These are phyloP conservation scores for Pseudogymnoascus sp. DNA, from an alignment of 2,329 filamentous ascomycete species.

Conservation along the genomic window DNA sequence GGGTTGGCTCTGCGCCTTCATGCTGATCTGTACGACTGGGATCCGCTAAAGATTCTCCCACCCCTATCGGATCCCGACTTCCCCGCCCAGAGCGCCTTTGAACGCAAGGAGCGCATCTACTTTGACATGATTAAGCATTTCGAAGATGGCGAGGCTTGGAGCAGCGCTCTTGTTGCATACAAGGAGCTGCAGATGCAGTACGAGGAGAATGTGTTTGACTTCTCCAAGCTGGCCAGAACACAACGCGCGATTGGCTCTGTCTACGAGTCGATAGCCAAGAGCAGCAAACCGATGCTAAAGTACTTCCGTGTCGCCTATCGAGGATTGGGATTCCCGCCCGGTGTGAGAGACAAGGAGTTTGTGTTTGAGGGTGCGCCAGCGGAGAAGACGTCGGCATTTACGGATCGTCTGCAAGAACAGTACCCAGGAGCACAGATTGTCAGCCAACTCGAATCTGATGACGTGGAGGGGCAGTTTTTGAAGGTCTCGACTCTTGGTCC, in stretches of 20 bases:
- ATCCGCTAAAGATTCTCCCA: constrained; percentile 58
- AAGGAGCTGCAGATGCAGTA: constrained; percentile 89
- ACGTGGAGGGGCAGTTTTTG: constrained; percentile 85
- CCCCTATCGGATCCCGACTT: constrained; percentile 68
- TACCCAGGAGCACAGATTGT: constrained; percentile 81
- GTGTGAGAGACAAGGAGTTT: constrained; percentile 81
- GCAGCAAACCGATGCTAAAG: constrained; percentile 68
- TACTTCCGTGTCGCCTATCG: constrained; percentile 91
- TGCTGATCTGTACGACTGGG: constrained; percentile 89
- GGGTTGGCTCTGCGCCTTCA: constrained; percentile 84
- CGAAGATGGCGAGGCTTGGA: constrained; percentile 91
- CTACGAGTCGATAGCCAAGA: constrained; percentile 80
- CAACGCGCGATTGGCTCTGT: constrained; percentile 88
- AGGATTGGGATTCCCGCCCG: constrained; percentile 77
- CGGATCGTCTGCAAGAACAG: constrained; percentile 85
- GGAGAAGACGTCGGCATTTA: constrained; percentile 74
- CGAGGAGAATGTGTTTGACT: constrained; percentile 82
- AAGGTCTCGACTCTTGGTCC: constrained; percentile 74
- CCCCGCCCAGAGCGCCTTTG: constrained; percentile 78
- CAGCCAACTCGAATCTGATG: constrained; percentile 60
- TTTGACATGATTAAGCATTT: constrained; percentile 94
- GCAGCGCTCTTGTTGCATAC: constrained; percentile 78
- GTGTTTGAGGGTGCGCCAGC: constrained; percentile 76
- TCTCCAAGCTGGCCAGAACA: constrained; percentile 80
- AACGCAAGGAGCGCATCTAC: constrained; percentile 85